Evolutionary conservation across 768 basidiomycete species (phyloP).

Genomic region (Mycena belliarum): DNA sequence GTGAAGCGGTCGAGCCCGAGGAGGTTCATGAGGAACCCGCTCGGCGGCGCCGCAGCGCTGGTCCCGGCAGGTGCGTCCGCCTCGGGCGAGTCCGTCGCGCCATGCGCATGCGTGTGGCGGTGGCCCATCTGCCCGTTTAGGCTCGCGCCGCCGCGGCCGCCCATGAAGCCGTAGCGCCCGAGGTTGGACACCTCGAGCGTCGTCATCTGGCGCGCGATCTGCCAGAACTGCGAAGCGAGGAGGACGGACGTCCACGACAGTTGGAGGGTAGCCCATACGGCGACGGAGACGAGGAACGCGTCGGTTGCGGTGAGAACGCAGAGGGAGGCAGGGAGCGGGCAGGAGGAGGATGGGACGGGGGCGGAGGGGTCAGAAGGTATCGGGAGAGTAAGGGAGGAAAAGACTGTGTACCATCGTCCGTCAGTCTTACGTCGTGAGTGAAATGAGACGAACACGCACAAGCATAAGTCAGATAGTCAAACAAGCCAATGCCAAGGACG

Average conservation of each 20-base stretch:
- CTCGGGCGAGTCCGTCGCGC: conserved; percentile 36
- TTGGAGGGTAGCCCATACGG: conserved; percentile 87
- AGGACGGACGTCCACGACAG: conserved; percentile 93
- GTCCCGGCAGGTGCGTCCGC: conserved; percentile 50
- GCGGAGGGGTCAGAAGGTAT: conserved; percentile 23
- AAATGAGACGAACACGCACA: conserved; percentile 53
- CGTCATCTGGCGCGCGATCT: conserved; percentile 92
- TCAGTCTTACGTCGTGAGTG: neutral
- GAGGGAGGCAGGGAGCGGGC: conserved; percentile 65
- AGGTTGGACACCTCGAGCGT: conserved; percentile 95
- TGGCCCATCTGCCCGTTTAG: conserved; percentile 79
- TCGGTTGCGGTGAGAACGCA: conserved; percentile 76
- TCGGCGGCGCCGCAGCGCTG: conserved; percentile 50
- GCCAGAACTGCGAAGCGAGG: conserved; percentile 86
- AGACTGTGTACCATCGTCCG: conserved; percentile 42
- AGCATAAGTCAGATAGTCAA: conserved; percentile 81
- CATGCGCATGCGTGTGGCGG: conserved; percentile 46
- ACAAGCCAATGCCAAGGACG: conserved; percentile 75
- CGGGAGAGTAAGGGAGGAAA: conserved; percentile 45
- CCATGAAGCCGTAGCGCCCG: conserved; percentile 96
- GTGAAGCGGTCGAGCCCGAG: conserved; percentile 95
- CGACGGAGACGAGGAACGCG: conserved; percentile 81
- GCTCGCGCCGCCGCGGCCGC: conserved; percentile 76
- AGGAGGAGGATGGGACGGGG: conserved; percentile 53
- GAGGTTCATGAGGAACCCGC: conserved; percentile 83